Evolutionary conservation across 148 eudicot genomes (phyloP).

Genomic region (Rhododendron molle): DNA sequence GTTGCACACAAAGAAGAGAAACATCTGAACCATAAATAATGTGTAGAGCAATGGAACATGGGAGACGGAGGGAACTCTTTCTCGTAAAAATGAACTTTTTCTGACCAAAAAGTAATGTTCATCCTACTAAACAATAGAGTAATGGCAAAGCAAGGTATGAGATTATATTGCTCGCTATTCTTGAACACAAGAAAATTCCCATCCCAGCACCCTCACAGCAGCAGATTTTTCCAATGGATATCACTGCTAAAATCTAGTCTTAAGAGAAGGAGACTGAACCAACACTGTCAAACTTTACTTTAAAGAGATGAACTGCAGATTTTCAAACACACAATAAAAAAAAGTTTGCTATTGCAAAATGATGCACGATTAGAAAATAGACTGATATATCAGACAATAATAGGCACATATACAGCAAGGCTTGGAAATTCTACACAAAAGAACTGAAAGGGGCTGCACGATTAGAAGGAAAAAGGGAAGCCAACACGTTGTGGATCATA

Average conservation of each 20-base stretch:
- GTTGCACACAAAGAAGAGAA: slow-evolving; percentile 1
- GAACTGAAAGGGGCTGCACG: background rate
- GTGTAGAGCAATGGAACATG: background rate
- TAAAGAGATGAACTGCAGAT: slow-evolving; percentile 1
- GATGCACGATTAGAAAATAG: background rate
- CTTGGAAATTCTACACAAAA: background rate
- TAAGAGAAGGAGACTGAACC: background rate
- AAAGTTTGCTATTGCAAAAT: background rate
- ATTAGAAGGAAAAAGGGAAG: slow-evolving; percentile 1
- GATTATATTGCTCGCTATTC: background rate
- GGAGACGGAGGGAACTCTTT: background rate
- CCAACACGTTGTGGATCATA: background rate
- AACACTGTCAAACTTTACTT: background rate
- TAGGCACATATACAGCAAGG: background rate
- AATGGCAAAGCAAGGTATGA: background rate
- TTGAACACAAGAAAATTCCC: background rate
- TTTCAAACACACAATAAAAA: background rate
- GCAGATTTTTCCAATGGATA: background rate
- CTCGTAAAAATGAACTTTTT: background rate
- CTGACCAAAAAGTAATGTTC: background rate
- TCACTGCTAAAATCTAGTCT: background rate
- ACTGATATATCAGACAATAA: background rate
- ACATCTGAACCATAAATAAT: background rate
- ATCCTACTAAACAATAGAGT: background rate
- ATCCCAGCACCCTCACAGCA: background rate